Evolutionary conservation across 495 filamentous ascomycete species (phyloP), one percentile per base, ranked within the genome.

Genomic region (Neurospora sp.): DNA sequence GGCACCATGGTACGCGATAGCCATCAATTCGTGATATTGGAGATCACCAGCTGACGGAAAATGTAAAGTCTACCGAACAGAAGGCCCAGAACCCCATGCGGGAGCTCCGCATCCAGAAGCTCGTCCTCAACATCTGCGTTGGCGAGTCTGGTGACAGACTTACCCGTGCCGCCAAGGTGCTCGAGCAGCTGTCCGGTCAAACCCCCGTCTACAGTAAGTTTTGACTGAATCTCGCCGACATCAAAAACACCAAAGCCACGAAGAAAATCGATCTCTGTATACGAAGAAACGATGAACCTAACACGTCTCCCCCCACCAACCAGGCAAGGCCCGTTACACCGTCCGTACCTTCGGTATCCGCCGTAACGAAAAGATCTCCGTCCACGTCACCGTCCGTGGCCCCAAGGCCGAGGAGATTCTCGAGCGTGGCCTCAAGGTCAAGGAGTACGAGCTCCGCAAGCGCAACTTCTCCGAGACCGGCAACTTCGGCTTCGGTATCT

Each of bases 321-420:
- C 81, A 94, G 92, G 92, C 93, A 99, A 99, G 91, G 96, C 96
- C 85, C 93, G 96, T 82, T 99, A 98, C 91, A 99, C 96, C 79
- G 96, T 99, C 90, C 95, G 96, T 87, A 98, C 95, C 82, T 99
- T 99, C 89, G 96, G 96, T 91, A 99, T 99, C 90, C 95, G 96
- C 83, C 94, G 96, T 92, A 98, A 99, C 91, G 96, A 99, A 85
- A 99, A 98, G 92, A 98, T 99, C 82, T 89, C 96, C 77, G 96
- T 99, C 74, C 96, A 99, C 87, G 96, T 99, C 82, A 99, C 96
- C 83, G 94, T 99, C 86, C 96, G 96, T 82, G 96, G 96, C 79
- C 94, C 96, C 87, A 99, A 99, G 91, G 96, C 96, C 75, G 96
- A 99, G 90, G 96, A 99, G 87, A 99, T 99, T 82, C 91, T 99